Conservation (phyloP, 352 stramenopile species). For the Phytophthora macrochlamydospora region DNA sequence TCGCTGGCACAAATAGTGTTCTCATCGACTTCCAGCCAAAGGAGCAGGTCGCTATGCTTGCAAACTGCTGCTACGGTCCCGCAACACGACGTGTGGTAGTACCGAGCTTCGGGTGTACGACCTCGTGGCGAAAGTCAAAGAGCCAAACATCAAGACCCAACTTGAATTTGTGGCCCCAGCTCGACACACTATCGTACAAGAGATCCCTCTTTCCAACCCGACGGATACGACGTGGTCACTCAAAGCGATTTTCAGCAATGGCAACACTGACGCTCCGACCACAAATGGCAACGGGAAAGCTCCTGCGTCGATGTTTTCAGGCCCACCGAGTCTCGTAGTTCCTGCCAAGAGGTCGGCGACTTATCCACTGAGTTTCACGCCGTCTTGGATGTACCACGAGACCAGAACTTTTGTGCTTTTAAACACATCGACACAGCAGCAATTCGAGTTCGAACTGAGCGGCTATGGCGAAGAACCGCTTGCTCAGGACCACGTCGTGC, state of each 20-base stretch:
- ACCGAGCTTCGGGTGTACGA: constrained; percentile 87
- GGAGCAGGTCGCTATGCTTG: constrained; percentile 70
- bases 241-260: constrained; percentile 57
- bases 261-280: constrained; percentile 14
- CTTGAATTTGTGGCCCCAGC: constrained; percentile 91
- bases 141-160: constrained; percentile 83
- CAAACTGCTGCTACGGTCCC: constrained; percentile 68
- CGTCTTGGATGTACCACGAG: constrained; percentile 79
- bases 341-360: constrained; percentile 68
- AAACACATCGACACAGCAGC: constrained; percentile 85
- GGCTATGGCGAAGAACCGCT: constrained; percentile 90
- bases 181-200: constrained; percentile 87
- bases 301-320: constrained; percentile 64
- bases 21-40: constrained; percentile 82
- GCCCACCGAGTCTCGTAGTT: constrained; percentile 67
- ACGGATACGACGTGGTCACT: constrained; percentile 87
- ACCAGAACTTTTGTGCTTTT: constrained; percentile 74
- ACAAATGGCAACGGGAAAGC: constrained; percentile 13
- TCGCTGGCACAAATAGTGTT: constrained; percentile 50
- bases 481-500: constrained; percentile 87
- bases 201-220: constrained; percentile 92
- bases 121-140: constrained; percentile 83
- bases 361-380: constrained; percentile 86
- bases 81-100: constrained; percentile 64
- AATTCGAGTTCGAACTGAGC: constrained; percentile 90